Evolutionary conservation across 192 early-diverging fungal genomes (phyloP).

Genomic region (Coemansia sp.): DNA sequence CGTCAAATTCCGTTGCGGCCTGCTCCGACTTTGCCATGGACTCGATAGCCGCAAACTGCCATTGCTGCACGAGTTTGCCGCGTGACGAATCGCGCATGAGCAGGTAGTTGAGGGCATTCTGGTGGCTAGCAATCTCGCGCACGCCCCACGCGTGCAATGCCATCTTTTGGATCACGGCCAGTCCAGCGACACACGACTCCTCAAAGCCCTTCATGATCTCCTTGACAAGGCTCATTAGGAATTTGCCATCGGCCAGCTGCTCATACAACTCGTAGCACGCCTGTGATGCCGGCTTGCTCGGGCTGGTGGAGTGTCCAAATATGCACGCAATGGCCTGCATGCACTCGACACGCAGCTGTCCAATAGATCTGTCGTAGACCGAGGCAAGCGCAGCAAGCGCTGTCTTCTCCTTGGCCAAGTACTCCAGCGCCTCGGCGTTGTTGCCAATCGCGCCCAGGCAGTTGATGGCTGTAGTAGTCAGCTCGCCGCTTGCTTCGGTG

Average conservation of each 20-base stretch:
- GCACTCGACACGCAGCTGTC: slow-evolving; percentile 34
- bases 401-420: slow-evolving; percentile 36
- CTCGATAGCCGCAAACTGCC: slow-evolving; percentile 44
- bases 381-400: slow-evolving; percentile 35
- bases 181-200: slow-evolving; percentile 41
- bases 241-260: slow-evolving; percentile 32
- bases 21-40: slow-evolving; percentile 25
- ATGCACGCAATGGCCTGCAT: slow-evolving; percentile 46
- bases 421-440: slow-evolving; percentile 33
- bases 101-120: slow-evolving; percentile 40
- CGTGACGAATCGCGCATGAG: slow-evolving; percentile 45
- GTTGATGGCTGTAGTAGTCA: slow-evolving; percentile 26
- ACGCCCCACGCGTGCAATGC: slow-evolving; percentile 45
- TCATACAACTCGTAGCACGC: slow-evolving; percentile 45
- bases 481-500: slow-evolving; percentile 14
- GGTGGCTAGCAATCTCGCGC: slow-evolving; percentile 42
- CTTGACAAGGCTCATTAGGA: slow-evolving; percentile 37
- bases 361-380: slow-evolving; percentile 28
- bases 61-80: slow-evolving; percentile 42
- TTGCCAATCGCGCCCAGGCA: slow-evolving; percentile 47
- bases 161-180: slow-evolving; percentile 49
- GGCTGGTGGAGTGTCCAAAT: slow-evolving; percentile 29
- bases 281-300: slow-evolving; percentile 30
- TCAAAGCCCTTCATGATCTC: slow-evolving; percentile 54
- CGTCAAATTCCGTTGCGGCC: slow-evolving; percentile 37